Evolutionary conservation across 768 basidiomycete species (phyloP).

Genomic region (Inosperma sp.): DNA sequence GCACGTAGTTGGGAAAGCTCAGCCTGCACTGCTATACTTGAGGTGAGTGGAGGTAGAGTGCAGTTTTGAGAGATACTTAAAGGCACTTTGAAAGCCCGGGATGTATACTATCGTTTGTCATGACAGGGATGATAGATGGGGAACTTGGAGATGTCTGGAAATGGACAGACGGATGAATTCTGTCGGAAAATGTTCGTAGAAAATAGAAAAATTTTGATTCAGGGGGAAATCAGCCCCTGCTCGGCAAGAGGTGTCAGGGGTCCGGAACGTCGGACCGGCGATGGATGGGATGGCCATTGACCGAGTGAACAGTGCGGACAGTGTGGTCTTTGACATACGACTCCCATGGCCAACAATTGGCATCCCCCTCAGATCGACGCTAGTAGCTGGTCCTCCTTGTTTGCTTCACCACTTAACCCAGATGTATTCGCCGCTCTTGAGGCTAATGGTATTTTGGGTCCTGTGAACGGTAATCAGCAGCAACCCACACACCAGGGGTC

Average conservation of each 20-base stretch:
- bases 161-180: too few relatives aligned
- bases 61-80: not conserved
- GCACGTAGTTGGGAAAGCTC: conserved; percentile 71
- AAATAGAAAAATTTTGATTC: too few relatives aligned
- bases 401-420: conserved; percentile 59
- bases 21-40: conserved; percentile 91
- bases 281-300: not conserved
- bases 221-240: too few relatives aligned
- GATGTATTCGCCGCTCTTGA: conserved; percentile 56
- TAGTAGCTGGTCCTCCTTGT: conserved; percentile 49
- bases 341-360: conserved; percentile 22
- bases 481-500: conserved; percentile 12
- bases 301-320: not conserved
- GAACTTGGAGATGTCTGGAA: too few relatives aligned
- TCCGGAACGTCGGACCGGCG: conserved; percentile 9
- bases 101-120: conserved; percentile 65
- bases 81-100: conserved; percentile 48
- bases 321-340: conserved; percentile 7
- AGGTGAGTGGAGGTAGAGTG: conserved; percentile 41
- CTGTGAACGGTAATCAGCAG: conserved; percentile 19
- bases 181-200: too few relatives aligned
- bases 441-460: conserved; percentile 51
- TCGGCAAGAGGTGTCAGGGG: not conserved
- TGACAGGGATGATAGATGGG: conserved; percentile 24
- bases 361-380: conserved; percentile 44